A percentile compares a stretch with the other conserved stretches of the same genome.
phyloP scores from a whole-genome alignment of 352 stramenopile species.

The Globisporangium apiculatum region DNA sequence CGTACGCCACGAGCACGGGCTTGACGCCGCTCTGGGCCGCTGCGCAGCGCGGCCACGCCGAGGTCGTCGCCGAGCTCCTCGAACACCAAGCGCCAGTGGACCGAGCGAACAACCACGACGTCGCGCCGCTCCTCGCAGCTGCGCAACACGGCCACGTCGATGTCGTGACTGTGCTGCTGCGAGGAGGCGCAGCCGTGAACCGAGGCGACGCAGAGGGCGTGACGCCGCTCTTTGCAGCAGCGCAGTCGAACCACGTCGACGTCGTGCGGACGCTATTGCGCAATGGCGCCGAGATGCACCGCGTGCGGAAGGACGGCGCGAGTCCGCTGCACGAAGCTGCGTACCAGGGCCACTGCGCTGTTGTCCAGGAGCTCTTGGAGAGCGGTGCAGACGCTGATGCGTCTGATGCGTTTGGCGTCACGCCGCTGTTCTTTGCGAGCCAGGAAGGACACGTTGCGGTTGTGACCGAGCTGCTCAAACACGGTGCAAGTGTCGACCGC shows the following conservation, averaged over 20 bases:
- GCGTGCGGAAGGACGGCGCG: neutral
- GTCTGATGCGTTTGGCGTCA: neutral
- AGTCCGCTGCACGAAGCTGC: neutral
- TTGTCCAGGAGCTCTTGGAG: neutral
- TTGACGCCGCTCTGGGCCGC: neutral
- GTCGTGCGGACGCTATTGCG: neutral
- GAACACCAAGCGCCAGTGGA: neutral
- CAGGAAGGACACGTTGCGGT: neutral
- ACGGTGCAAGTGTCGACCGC: neutral
- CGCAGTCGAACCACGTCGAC: neutral
- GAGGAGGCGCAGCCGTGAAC: neutral
- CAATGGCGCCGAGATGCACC: neutral
- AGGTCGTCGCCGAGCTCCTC: neutral
- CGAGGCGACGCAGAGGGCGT: neutral
- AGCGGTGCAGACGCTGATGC: neutral
- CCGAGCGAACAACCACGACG: neutral
- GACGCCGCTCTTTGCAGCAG: neutral
- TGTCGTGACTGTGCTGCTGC: neutral
- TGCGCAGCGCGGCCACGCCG: neutral
- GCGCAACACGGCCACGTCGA: neutral
- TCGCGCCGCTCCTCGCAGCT: neutral
- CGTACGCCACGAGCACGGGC: neutral
- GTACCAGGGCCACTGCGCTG: neutral
- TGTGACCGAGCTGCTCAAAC: conserved; percentile 1
- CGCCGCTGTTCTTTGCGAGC: conserved; percentile 6